Base-by-base conservation (phyloP, 495 filamentous ascomycete genomes). In the Talaromyces wortmannii region DNA sequence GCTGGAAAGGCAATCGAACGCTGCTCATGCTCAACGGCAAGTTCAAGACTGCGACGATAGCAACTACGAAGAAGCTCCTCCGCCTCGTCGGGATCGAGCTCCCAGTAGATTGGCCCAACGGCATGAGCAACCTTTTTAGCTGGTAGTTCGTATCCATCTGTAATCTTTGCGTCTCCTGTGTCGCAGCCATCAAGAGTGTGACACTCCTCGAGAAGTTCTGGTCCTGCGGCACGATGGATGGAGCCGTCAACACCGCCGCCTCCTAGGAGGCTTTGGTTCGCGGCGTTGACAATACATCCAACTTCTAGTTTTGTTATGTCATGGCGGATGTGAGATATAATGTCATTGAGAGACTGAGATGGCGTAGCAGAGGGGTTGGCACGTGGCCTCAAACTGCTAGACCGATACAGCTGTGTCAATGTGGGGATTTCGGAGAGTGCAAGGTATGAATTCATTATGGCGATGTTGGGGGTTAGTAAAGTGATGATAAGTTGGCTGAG, bases 231-330 rank as follows among this genome's bases (percentile, higher is more conserved):
- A 33, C 79, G 67, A 67, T 97, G 94, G 61, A 97, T 96, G 18
- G 89, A 90, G 16, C 86, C 88, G 57, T 91, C 88, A 18, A 97
- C 91, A 36, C 92, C 94, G 13, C 90, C 89, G 44, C 94, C 94
- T 48, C 90, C 88, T 3, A 88, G 76, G 0, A 98, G 79, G 7
- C 79, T 84, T 15, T 71, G 68, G 65, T 97, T 97, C 17, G 94
- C 92, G 8, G 94, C 92, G 67, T 97, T 97, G 63, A 97, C 92
- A 61, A 97, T 96, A 55, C 84, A 85, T 60, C 89, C 90, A 32
- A 91, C 82, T 45, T 76, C 67, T 13, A 98, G 81, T 11, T 74
- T 85, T 12, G 92, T 96, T 69, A 98, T 96, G 67, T 96, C 92
- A 48, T 80, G 76, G 52, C 83, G 83, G 58, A 94, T 77, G 31